These are phyloP conservation scores for Amanita molliuscula DNA, from an alignment of 768 basidiomycete species.

Conservation along the genomic window DNA sequence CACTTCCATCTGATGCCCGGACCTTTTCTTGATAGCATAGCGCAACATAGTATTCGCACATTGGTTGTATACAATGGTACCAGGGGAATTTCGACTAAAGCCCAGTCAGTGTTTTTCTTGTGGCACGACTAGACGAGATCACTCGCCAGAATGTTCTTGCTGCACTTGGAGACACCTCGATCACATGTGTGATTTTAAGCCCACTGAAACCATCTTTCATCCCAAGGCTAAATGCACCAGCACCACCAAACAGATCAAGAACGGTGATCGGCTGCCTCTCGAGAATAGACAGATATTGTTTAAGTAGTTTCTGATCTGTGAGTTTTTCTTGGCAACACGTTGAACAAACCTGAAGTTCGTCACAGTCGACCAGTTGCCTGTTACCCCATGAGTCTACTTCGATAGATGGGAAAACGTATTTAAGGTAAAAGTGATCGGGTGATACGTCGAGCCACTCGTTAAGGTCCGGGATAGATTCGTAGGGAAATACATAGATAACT, in stretches of 20 bases:
- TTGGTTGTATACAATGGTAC: constrained; percentile 53
- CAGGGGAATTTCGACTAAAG: constrained; percentile 40
- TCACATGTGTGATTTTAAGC: constrained; percentile 48
- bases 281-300: constrained; percentile 23
- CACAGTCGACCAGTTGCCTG: constrained; percentile 17
- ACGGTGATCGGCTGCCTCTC: constrained; percentile 18
- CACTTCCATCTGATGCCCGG: constrained; percentile 26
- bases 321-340: constrained; percentile 29
- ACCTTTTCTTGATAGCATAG: constrained; percentile 43
- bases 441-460: constrained; percentile 41
- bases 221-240: constrained; percentile 54
- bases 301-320: constrained; percentile 16
- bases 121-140: not conserved
- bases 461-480: constrained; percentile 16
- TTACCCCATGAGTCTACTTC: constrained; percentile 27
- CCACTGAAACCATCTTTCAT: constrained; percentile 43
- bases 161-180: constrained; percentile 73
- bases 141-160: constrained; percentile 53
- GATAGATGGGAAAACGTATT: constrained; percentile 39
- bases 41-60: constrained; percentile 56
- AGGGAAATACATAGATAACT: constrained; percentile 37
- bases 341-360: constrained; percentile 34
- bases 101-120: constrained; percentile 1
- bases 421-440: constrained; percentile 46
- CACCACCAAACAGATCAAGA: constrained; percentile 40